phyloP scores from a whole-genome alignment of 148 eudicot genomes.

The Nepenthes mirabilis region DNA sequence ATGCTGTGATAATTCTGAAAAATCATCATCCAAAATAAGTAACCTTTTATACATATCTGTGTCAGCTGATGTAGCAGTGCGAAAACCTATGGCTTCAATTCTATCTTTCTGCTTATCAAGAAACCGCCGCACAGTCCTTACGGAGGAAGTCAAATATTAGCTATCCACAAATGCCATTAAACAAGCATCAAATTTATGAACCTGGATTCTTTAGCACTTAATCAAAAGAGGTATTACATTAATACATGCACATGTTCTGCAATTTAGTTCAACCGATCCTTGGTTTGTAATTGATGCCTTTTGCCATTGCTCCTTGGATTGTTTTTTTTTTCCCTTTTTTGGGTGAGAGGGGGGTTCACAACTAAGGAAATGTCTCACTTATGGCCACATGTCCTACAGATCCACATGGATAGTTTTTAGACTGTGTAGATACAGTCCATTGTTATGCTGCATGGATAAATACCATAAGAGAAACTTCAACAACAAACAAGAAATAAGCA shows the following conservation, averaged over 20 bases:
- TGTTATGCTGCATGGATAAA: slow-evolving; percentile 70
- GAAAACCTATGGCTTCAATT: slow-evolving; percentile 67
- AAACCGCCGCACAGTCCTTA: slow-evolving; percentile 92
- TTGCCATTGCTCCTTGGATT: no score
- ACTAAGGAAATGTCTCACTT: slow-evolving; percentile 34
- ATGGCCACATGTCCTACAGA: slow-evolving; percentile 99
- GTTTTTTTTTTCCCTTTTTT: no score
- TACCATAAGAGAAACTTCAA: slow-evolving; percentile 1
- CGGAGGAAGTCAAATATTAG: background rate
- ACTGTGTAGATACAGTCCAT: slow-evolving; percentile 83
- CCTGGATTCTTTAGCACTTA: background rate
- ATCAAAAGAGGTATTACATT: background rate
- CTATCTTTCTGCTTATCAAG: slow-evolving; percentile 92
- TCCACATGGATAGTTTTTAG: slow-evolving; percentile 98
- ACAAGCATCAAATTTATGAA: background rate
- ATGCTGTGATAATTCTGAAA: background rate
- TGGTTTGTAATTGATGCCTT: no score
- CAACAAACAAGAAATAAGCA: background rate
- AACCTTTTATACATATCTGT: slow-evolving; percentile 95
- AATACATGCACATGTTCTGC: no score
- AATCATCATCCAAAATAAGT: background rate
- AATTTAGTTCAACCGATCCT: no score
- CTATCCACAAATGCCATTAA: background rate
- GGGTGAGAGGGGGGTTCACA: no score
- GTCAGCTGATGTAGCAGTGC: slow-evolving; percentile 67